phyloP scores from a whole-genome alignment of 305 asterid genomes.

The Striga hermonthica region DNA sequence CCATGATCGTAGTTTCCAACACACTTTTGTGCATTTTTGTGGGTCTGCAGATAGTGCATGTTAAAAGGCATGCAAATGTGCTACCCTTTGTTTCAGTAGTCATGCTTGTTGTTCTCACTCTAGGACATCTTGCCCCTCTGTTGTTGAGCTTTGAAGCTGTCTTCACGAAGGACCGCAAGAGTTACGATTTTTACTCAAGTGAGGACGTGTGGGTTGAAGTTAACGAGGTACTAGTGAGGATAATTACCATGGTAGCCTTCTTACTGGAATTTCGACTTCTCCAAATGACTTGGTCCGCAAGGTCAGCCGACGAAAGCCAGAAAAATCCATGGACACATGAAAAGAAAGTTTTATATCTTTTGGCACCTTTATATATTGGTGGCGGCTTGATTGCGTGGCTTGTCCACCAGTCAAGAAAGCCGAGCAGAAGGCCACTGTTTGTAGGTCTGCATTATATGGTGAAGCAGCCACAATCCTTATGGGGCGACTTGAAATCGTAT shows the following conservation, averaged over 20 bases:
- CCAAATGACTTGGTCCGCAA: slow-evolving; percentile 77
- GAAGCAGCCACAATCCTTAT: slow-evolving; percentile 36
- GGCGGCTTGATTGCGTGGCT: slow-evolving; percentile 78
- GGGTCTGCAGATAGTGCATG: slow-evolving; percentile 71
- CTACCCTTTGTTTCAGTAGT: slow-evolving; percentile 61
- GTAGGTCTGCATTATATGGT: slow-evolving; percentile 22
- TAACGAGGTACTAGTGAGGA: slow-evolving; percentile 77
- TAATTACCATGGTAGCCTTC: slow-evolving; percentile 88
- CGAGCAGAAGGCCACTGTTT: slow-evolving; percentile 35
- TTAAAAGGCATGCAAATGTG: slow-evolving; percentile 50
- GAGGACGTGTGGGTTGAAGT: slow-evolving; percentile 81
- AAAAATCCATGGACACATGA: slow-evolving; percentile 58
- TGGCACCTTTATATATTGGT: slow-evolving; percentile 58
- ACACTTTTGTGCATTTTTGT: slow-evolving; percentile 70
- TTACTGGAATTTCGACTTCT: slow-evolving; percentile 76
- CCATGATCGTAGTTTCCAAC: slow-evolving; percentile 76
- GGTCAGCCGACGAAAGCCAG: slow-evolving; percentile 45
- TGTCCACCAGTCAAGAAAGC: slow-evolving; percentile 44
- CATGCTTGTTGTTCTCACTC: slow-evolving; percentile 66
- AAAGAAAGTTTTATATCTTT: slow-evolving; percentile 64
- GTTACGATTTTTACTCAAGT: slow-evolving; percentile 54
- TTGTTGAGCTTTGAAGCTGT: slow-evolving; percentile 83
- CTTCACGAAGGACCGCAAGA: slow-evolving; percentile 48
- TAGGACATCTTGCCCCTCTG: slow-evolving; percentile 77
- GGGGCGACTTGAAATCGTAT: slow-evolving; percentile 75